Evolutionary conservation across 192 early-diverging fungal genomes (phyloP).

Genomic region (Coemansia sp.): DNA sequence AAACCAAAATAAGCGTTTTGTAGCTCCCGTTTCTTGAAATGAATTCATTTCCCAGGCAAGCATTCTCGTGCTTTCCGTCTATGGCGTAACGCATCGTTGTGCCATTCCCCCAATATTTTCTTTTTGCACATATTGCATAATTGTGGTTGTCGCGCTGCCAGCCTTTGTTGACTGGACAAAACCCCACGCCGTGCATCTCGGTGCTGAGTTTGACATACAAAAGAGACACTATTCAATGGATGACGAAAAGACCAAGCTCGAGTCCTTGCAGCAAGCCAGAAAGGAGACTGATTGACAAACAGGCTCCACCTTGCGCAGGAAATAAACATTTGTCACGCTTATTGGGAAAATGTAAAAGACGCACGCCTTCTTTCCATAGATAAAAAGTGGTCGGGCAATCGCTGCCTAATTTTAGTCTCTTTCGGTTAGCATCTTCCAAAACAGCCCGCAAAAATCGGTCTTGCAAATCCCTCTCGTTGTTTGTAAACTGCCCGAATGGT

Average conservation of each 20-base stretch:
- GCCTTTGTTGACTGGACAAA: neutral
- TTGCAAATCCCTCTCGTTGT: slow-evolving; percentile 1
- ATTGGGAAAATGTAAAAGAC: no score
- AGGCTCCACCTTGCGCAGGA: neutral
- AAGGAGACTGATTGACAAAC: neutral
- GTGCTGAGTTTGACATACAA: neutral
- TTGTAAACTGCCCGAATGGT: neutral
- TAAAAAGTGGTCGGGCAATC: slow-evolving; percentile 1
- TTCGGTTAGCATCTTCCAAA: neutral
- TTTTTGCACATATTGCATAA: no score
- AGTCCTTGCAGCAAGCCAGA: slow-evolving; percentile 1
- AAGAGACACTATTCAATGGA: neutral
- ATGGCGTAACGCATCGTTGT: no score
- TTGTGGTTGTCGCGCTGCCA: no score
- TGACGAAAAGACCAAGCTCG: neutral
- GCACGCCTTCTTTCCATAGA: neutral
- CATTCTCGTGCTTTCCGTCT: no score
- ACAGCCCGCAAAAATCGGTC: neutral
- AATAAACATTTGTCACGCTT: neutral
- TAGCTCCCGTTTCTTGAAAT: no score
- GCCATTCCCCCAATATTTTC: no score
- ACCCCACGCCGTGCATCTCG: neutral
- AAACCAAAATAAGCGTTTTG: no score
- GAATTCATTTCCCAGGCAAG: no score
- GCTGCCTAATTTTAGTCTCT: slow-evolving; percentile 15